Evolutionary conservation across 2,329 filamentous ascomycete species (phyloP), one percentile per base, ranked within the genome.

Genomic region (Pseudohalonectria lignicola): DNA sequence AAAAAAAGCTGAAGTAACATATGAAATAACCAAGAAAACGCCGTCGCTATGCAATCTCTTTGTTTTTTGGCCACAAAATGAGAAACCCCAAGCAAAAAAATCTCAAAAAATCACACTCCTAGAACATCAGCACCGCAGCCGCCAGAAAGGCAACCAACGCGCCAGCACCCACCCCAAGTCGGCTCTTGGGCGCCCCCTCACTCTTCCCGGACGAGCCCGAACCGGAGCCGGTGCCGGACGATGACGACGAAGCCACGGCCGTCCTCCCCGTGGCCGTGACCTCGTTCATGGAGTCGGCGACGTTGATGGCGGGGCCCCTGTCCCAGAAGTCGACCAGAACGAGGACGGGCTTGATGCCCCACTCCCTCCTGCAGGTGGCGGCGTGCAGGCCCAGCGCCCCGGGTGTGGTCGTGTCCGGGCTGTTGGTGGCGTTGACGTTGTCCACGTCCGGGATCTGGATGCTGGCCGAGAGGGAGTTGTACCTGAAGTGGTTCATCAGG

Each of bases 311-410:
- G 0, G 80, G 76, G 0, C 80, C 84, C 42, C 78, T 67, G 54
- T 85, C 79, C 56, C 79, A 87, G 56, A 86, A 90, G 57, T 93
- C 85, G 1, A 90, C 82, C 9, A 92, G 67, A 16, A 86, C 69
- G 49, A 86, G 88, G 3, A 69, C 77, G n/a, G 85, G 82, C 36
- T 68, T 63, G 20, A 62, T 57, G n/a, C 70, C 69, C 64, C 80
- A 90, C 43, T 74, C 59, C 3, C 48, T 51, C 37, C 62, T 59
- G 54, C 76, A 88, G 41, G 54, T 55, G 31, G 61, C 53, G 25
- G 74, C 72, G 19, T 77, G 70, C 34, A 55, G 54, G 31, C 74
- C 74, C 31, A 78, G 51, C 37, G 64, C 62, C 7, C 82, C 82
- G 0, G 54, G 55, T 2, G 56, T 52, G 3, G 60, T 62, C 3